Evolutionary conservation across 2,329 filamentous ascomycete species (phyloP).

Genomic region (Coniochaeta sp.): DNA sequence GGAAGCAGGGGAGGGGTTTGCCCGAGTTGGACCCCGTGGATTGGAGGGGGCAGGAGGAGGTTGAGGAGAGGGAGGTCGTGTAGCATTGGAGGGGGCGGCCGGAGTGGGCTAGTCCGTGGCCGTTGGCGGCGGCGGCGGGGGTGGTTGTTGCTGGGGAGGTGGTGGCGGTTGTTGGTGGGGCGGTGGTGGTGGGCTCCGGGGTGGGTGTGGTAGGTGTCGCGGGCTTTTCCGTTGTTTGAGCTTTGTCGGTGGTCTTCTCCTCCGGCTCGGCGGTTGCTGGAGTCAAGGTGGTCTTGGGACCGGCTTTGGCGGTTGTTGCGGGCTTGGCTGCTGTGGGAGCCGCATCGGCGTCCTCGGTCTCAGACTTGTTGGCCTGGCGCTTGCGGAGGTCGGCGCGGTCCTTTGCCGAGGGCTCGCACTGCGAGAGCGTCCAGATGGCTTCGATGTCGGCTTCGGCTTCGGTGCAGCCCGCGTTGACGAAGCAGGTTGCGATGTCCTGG

Average conservation of each 20-base stretch:
- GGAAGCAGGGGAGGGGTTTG: slow-evolving; percentile 29
- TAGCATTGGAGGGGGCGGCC: slow-evolving; percentile 16
- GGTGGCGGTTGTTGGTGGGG: slow-evolving; percentile 4
- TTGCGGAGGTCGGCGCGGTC: slow-evolving; percentile 14
- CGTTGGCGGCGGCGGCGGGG: neutral
- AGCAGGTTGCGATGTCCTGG: slow-evolving; percentile 30
- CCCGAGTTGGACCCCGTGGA: slow-evolving; percentile 26
- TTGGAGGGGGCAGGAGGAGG: slow-evolving; percentile 30
- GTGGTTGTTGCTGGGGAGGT: slow-evolving; percentile 5
- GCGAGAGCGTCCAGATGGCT: slow-evolving; percentile 22
- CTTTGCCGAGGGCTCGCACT: slow-evolving; percentile 19
- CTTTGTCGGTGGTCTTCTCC: neutral
- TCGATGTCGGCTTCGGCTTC: slow-evolving; percentile 25
- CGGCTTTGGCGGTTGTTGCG: too few relatives aligned
- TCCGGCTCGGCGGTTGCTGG: neutral
- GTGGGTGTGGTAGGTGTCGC: slow-evolving; percentile 4
- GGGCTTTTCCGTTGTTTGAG: slow-evolving; percentile 1
- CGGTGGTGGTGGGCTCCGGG: neutral
- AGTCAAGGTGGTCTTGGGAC: neutral
- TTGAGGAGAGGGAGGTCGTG: slow-evolving; percentile 25
- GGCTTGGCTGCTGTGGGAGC: slow-evolving; percentile 6
- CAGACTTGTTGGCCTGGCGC: slow-evolving; percentile 3
- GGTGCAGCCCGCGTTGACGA: slow-evolving; percentile 28
- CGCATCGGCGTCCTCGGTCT: slow-evolving; percentile 4
- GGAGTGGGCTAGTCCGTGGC: neutral